Conservation (phyloP, 768 basidiomycete genomes). For the Boletus subcaerulescens region DNA sequence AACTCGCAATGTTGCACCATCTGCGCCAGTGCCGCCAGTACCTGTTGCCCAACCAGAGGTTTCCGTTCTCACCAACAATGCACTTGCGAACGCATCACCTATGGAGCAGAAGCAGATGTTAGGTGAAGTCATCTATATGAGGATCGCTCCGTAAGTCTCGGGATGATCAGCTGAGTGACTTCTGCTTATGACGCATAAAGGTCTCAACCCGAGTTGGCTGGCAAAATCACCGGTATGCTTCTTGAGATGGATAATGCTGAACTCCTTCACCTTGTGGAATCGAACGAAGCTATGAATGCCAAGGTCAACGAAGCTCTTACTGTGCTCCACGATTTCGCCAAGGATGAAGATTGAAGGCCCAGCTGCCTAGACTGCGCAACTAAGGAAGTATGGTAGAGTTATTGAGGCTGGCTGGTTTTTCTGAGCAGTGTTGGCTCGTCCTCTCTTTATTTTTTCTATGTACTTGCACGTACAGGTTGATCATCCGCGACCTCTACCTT, state of each 20-base stretch:
- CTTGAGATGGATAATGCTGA: conserved; percentile 98
- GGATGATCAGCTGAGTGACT: not conserved
- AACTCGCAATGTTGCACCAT: conserved; percentile 36
- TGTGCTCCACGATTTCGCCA: conserved; percentile 83
- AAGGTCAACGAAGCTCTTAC: conserved; percentile 92
- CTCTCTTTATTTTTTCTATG: conserved; percentile 41
- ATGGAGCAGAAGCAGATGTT: conserved; percentile 99
- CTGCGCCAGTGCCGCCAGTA: conserved; percentile 32
- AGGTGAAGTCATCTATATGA: conserved; percentile 94
- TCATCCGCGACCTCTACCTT: conserved; percentile 39
- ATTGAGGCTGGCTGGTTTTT: conserved; percentile 19
- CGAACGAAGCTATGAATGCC: conserved; percentile 73
- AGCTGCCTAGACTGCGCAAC: not conserved
- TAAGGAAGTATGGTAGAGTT: not conserved
- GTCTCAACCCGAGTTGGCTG: conserved; percentile 88
- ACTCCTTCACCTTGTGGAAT: conserved; percentile 84
- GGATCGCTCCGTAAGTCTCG: conserved; percentile 66
- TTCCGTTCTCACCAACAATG: conserved; percentile 58
- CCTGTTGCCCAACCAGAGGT: conserved; percentile 48
- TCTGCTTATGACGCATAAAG: conserved; percentile 35
- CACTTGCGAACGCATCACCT: conserved; percentile 56
- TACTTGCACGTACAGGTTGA: conserved; percentile 34
- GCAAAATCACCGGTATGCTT: conserved; percentile 98
- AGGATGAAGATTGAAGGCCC: conserved; percentile 36
- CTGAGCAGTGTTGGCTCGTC: conserved; percentile 48